phyloP scores from a whole-genome alignment of 2,329 filamentous ascomycete genomes.

The Ciborinia camelliae region DNA sequence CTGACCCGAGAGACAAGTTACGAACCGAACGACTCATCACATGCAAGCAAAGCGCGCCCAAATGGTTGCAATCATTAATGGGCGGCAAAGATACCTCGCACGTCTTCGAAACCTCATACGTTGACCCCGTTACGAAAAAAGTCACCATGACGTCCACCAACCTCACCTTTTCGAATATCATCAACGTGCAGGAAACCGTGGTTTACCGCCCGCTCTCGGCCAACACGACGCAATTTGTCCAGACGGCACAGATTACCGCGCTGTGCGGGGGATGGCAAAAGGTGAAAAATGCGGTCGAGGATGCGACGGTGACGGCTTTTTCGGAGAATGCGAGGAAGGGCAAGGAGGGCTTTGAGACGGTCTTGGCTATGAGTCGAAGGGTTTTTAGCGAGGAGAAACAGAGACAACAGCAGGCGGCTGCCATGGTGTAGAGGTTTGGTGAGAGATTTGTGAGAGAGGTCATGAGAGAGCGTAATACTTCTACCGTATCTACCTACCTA shows the following conservation, averaged over 20 bases:
- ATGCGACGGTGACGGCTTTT: constrained; percentile 83
- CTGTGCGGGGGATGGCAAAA: constrained; percentile 96
- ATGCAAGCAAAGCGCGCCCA: constrained; percentile 64
- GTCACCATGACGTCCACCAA: constrained; percentile 98
- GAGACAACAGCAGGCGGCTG: constrained; percentile 40
- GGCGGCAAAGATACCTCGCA: constrained; percentile 78
- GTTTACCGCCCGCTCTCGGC: constrained; percentile 65
- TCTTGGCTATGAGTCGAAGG: constrained; percentile 86
- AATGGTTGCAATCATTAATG: constrained; percentile 77
- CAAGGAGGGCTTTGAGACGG: constrained; percentile 90
- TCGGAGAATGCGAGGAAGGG: constrained; percentile 88
- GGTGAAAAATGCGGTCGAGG: constrained; percentile 94
- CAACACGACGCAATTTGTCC: constrained; percentile 73
- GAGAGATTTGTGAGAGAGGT: not conserved
- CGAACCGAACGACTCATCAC: constrained; percentile 68
- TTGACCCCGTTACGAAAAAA: constrained; percentile 76
- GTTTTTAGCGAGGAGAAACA: constrained; percentile 89
- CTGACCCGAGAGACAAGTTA: no score
- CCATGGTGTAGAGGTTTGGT: not conserved
- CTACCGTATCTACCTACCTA: not conserved
- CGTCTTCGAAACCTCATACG: constrained; percentile 94
- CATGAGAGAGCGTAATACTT: not conserved
- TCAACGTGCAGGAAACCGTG: constrained; percentile 91
- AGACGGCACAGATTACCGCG: constrained; percentile 89
- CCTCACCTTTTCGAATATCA: constrained; percentile 84